Percentiles rank a stretch among this genome's conserved stretches.
Evolutionary conservation across 495 filamentous ascomycete species (phyloP).

Genomic region (Symbiotaphrina buchneri): DNA sequence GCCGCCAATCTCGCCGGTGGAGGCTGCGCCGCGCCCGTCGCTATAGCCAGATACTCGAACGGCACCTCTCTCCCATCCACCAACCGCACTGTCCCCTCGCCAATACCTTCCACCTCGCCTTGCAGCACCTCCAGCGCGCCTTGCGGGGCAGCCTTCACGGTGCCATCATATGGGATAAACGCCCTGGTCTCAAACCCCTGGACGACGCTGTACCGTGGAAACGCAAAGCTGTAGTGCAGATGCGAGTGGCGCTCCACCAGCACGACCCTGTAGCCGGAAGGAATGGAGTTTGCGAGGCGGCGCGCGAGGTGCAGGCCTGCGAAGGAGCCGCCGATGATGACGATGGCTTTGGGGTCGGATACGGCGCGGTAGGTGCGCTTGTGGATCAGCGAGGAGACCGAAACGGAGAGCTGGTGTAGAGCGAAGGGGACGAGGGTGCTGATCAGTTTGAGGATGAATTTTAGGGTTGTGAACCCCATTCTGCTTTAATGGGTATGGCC

Average conservation of each 20-base stretch:
- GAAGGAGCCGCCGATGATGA: constrained; percentile 33
- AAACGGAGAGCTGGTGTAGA: too few species aligned
- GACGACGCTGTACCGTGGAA: constrained; percentile 24
- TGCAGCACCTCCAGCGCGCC: constrained; percentile 8
- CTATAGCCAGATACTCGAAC: constrained; percentile 8
- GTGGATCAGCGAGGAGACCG: too few species aligned
- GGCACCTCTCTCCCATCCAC: constrained; percentile 3
- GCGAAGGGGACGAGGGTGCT: too few species aligned
- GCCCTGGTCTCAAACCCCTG: constrained; percentile 20
- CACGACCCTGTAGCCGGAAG: constrained; percentile 24
- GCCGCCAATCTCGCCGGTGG: constrained; percentile 7
- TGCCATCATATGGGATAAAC: constrained; percentile 23
- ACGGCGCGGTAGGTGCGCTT: constrained; percentile 3
- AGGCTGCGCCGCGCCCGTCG: constrained; percentile 5
- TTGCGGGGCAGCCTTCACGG: constrained; percentile 9
- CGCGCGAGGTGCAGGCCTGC: constrained; percentile 22
- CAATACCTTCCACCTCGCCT: constrained; percentile 9
- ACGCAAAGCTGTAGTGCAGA: constrained; percentile 32
- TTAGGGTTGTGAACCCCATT: too few species aligned
- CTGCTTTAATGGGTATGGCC: too few species aligned
- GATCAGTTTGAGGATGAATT: too few species aligned
- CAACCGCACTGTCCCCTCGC: constrained; percentile 2
- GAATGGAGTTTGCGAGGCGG: constrained; percentile 21
- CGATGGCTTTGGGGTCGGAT: constrained; percentile 16
- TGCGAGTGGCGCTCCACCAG: constrained; percentile 34